A percentile compares a stretch with the other conserved stretches of the same genome.
Evolutionary conservation across 192 early-diverging fungal species (phyloP).

Genomic region (Phlyctochytrium bullatum): DNA sequence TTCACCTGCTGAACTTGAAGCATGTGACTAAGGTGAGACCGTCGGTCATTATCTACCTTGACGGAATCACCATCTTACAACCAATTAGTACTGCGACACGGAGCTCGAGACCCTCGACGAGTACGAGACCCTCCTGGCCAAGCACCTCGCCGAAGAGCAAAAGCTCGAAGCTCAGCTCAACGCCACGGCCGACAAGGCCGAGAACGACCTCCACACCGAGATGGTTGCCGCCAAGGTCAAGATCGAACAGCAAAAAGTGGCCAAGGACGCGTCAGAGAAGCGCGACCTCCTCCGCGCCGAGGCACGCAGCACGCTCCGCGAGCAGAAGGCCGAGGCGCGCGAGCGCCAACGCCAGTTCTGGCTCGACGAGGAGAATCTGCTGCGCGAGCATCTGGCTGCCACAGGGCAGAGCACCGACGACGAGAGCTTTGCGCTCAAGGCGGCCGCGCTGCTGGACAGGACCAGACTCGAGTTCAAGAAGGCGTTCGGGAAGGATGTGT

Average conservation of each 20-base stretch:
- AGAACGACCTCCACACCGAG: constrained; percentile 18
- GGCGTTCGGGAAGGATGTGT: not conserved
- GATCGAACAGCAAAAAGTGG: constrained; percentile 11
- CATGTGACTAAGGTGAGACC: constrained; percentile 20
- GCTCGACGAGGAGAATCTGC: constrained; percentile 10
- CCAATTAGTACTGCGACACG: constrained; percentile 18
- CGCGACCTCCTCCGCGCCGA: constrained; percentile 12
- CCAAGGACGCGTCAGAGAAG: constrained; percentile 9
- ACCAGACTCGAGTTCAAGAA: not conserved
- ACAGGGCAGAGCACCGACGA: constrained; percentile 9
- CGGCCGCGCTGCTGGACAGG: constrained; percentile 9
- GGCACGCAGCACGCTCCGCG: constrained; percentile 5
- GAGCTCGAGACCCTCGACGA: constrained; percentile 29
- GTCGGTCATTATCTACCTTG: too few species aligned
- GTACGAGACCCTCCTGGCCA: constrained; percentile 25
- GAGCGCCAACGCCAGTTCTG: constrained; percentile 25
- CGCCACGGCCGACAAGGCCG: constrained; percentile 17
- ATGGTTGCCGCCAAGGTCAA: constrained; percentile 14
- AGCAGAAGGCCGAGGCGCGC: constrained; percentile 16
- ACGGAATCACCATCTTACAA: not conserved
- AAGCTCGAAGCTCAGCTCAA: constrained; percentile 25
- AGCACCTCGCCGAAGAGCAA: constrained; percentile 25
- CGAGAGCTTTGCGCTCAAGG: constrained; percentile 3
- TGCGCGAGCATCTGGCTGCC: constrained; percentile 8
- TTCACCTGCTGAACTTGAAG: constrained; percentile 21